These are phyloP conservation scores for Camelina sativa DNA, from an alignment of 345 rosid genomes.

Conservation along the genomic window DNA sequence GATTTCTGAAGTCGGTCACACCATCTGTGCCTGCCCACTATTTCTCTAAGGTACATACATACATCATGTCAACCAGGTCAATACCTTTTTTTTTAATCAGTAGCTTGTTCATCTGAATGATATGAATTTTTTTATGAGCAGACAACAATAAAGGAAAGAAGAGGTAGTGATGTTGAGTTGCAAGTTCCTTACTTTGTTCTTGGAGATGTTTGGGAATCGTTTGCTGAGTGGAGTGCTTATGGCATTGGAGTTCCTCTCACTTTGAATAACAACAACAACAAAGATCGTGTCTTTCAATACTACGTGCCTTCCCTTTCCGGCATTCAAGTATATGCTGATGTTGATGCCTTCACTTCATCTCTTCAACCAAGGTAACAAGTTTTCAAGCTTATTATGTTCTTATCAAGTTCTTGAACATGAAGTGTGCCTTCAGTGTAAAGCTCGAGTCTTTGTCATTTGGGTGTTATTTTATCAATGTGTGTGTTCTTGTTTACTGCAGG, in stretches of 20 bases:
- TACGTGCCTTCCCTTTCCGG: slow-evolving; percentile 75
- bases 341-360: slow-evolving; percentile 48
- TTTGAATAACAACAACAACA: slow-evolving; percentile 45
- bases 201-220: slow-evolving; percentile 83
- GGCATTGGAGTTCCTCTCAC: slow-evolving; percentile 78
- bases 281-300: slow-evolving; percentile 69
- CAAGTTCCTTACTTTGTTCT: slow-evolving; percentile 59
- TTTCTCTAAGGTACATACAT: slow-evolving; percentile 52
- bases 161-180: slow-evolving; percentile 46
- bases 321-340: slow-evolving; percentile 64
- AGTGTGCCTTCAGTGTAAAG: not conserved
- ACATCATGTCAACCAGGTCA: slow-evolving; percentile 12
- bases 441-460: not conserved
- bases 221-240: slow-evolving; percentile 82
- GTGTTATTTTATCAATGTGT: slow-evolving; percentile 1
- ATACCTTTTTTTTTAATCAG: not conserved
- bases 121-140: slow-evolving; percentile 25
- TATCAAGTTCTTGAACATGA: slow-evolving; percentile 2
- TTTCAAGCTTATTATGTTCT: not conserved
- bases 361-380: slow-evolving; percentile 53
- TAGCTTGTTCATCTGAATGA: not conserved
- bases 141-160: slow-evolving; percentile 51
- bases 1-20: slow-evolving; percentile 58
- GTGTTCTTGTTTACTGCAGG: slow-evolving; percentile 30
- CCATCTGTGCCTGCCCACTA: slow-evolving; percentile 61